phyloP scores from a whole-genome alignment of 257 asterid genomes.

The Schizonepeta tenuifolia region DNA sequence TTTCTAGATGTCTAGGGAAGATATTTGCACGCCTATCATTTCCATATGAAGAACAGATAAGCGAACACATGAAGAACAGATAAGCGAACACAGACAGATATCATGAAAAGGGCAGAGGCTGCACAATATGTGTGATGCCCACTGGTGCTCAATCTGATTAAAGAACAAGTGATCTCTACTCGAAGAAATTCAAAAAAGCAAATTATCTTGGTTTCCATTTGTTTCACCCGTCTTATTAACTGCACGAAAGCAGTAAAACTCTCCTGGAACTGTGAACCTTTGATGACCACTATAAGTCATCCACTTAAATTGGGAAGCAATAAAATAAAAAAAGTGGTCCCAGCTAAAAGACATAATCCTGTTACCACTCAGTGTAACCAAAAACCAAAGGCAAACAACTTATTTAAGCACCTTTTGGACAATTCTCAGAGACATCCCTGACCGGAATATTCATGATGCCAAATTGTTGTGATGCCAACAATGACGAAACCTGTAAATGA shows the following conservation, averaged over 20 bases:
- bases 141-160: neutral
- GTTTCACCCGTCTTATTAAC: neutral
- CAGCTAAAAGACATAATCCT: neutral
- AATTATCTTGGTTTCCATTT: neutral
- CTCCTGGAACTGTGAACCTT: neutral
- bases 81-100: too few species aligned
- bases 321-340: neutral
- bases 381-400: neutral
- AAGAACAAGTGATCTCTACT: slow-evolving; percentile 4
- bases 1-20: too few species aligned
- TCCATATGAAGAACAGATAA: neutral
- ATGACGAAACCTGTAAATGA: slow-evolving; percentile 60
- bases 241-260: neutral
- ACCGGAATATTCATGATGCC: slow-evolving; percentile 70
- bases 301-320: neutral
- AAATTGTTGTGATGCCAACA: slow-evolving; percentile 62
- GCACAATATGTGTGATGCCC: neutral
- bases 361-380: neutral
- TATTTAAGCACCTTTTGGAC: slow-evolving; percentile 59
- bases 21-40: neutral
- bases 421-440: slow-evolving; percentile 48
- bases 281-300: neutral
- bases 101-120: neutral
- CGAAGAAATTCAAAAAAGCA: neutral
- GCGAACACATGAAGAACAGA: too few species aligned